Conservation (phyloP, 805 yeast genomes). For the Myxozyma udenii region DNA sequence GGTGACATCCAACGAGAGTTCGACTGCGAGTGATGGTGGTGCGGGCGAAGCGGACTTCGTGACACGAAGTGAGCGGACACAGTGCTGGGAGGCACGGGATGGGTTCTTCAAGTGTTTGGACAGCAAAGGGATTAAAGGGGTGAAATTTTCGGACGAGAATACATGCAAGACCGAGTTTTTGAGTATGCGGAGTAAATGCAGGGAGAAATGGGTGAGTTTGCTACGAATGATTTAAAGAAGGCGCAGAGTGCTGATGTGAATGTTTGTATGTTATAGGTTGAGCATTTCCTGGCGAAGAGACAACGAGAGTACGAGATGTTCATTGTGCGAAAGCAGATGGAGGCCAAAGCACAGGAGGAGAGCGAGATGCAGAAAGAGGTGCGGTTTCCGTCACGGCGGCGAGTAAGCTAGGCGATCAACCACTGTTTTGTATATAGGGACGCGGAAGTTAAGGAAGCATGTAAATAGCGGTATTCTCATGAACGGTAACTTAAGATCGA, state of each 20-base stretch:
- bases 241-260: background rate
- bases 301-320: slow-evolving; percentile 5
- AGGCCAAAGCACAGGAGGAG: no score
- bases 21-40: background rate
- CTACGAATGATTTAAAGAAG: background rate
- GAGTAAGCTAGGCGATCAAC: no score
- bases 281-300: slow-evolving; percentile 13
- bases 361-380: no score
- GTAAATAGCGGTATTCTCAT: no score
- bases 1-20: background rate
- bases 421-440: background rate
- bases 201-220: slow-evolving; percentile 8
- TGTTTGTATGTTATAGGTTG: slow-evolving; percentile 10
- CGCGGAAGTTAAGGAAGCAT: no score
- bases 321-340: no score
- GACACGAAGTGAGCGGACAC: slow-evolving; percentile 8
- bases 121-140: slow-evolving; percentile 49
- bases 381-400: no score
- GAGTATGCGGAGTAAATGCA: slow-evolving; percentile 5
- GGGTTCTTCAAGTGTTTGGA: slow-evolving; percentile 71
- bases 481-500: no score
- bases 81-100: slow-evolving; percentile 92
- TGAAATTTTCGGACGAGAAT: background rate
- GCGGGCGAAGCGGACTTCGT: slow-evolving; percentile 1
- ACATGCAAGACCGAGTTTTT: background rate